phyloP scores from a whole-genome alignment of 2,329 filamentous ascomycete species.

The Paracorniculantispora psalliotae region DNA sequence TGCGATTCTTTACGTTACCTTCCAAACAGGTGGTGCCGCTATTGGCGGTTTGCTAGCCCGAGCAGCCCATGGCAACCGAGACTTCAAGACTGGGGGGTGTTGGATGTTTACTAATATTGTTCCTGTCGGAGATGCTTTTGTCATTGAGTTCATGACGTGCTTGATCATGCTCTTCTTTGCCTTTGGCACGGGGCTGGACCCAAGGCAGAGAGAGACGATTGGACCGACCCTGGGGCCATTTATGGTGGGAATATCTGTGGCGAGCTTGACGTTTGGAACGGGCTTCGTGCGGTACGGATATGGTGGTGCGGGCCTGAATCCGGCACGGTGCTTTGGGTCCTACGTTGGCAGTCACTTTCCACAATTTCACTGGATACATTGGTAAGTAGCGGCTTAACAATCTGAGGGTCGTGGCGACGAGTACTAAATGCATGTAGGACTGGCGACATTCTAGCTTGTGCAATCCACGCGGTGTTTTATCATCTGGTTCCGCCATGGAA shows the following conservation, averaged over 20 bases:
- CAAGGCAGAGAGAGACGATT: slow-evolving; percentile 43
- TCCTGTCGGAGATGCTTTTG: slow-evolving; percentile 30
- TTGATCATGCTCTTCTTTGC: slow-evolving; percentile 45
- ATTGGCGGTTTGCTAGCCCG: slow-evolving; percentile 23
- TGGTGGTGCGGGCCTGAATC: slow-evolving; percentile 20
- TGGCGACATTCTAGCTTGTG: neutral
- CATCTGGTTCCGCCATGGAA: slow-evolving; percentile 1
- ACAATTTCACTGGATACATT: slow-evolving; percentile 23
- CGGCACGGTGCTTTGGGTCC: slow-evolving; percentile 19
- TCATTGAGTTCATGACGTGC: slow-evolving; percentile 44
- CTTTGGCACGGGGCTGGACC: slow-evolving; percentile 50
- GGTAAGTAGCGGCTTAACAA: slow-evolving; percentile 15
- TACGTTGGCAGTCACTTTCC: slow-evolving; percentile 22
- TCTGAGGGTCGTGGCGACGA: neutral
- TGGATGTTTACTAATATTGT: slow-evolving; percentile 23
- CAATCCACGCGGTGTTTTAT: neutral
- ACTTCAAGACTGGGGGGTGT: slow-evolving; percentile 28
- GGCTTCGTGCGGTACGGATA: slow-evolving; percentile 22
- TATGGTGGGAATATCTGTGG: slow-evolving; percentile 40
- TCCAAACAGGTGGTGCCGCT: slow-evolving; percentile 41
- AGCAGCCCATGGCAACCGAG: slow-evolving; percentile 25
- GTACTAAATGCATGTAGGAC: neutral
- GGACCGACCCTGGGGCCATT: slow-evolving; percentile 45
- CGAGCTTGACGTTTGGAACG: slow-evolving; percentile 32
- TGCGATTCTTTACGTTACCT: slow-evolving; percentile 42